Conservation (phyloP, 140 eudicot genomes). For the Oenanthe javanica region DNA sequence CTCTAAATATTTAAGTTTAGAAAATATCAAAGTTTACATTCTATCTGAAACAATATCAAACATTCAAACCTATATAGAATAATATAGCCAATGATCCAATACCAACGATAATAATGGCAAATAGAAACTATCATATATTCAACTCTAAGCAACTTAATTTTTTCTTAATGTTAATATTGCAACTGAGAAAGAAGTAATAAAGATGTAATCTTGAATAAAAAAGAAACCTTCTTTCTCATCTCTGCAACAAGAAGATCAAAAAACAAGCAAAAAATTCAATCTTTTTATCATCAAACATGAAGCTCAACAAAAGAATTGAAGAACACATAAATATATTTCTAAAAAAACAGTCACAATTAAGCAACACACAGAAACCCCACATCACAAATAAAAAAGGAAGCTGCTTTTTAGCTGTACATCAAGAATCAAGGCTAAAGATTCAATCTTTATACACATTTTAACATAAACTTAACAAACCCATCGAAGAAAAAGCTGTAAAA, state of each 20-base stretch:
- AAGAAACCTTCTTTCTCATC: background rate
- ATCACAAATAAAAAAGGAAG: background rate
- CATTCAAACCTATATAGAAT: background rate
- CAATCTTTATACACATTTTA: conserved; percentile 1
- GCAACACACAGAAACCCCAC: background rate
- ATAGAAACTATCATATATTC: background rate
- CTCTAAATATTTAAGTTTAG: no score
- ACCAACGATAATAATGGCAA: no score
- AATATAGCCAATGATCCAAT: background rate
- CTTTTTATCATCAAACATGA: background rate
- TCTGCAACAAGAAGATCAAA: background rate
- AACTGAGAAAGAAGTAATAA: background rate
- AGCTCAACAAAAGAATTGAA: background rate
- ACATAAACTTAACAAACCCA: conserved; percentile 5
- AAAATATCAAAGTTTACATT: background rate
- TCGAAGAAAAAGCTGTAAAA: background rate
- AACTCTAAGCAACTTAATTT: background rate
- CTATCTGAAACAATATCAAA: background rate
- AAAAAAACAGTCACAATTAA: background rate
- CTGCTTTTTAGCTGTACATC: background rate
- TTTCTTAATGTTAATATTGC: background rate
- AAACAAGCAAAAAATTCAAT: background rate
- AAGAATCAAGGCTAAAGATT: background rate
- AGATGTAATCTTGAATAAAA: background rate
- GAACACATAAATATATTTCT: background rate